Evolutionary conservation across 73 alveolate species (phyloP).

Genomic region (Tetrahymena malaccensis): DNA sequence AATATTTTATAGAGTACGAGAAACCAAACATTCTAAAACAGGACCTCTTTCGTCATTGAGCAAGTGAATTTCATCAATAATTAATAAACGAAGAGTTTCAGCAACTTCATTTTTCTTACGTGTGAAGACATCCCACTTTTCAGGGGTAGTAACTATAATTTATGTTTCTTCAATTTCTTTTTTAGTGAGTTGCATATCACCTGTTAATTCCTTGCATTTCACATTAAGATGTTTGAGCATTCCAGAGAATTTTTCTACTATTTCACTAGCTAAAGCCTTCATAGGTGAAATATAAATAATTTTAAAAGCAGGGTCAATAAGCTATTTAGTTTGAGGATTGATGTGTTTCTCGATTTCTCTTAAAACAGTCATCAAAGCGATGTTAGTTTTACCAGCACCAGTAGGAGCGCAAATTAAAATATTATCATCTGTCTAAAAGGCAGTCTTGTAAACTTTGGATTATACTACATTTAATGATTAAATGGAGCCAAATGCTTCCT

Average conservation of each 20-base stretch:
- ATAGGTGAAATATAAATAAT: constrained; percentile 95
- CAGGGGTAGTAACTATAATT: constrained; percentile 99
- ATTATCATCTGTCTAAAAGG: constrained; percentile 81
- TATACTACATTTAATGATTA: constrained; percentile 82
- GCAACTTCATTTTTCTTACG: constrained; percentile 25
- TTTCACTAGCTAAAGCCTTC: constrained; percentile 97
- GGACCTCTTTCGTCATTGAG: constrained; percentile 99
- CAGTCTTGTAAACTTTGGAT: constrained; percentile 76
- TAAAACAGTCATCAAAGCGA: constrained; percentile 86
- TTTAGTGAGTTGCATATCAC: constrained; percentile 95
- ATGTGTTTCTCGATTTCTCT: constrained; percentile 72
- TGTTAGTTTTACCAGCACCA: constrained; percentile 98
- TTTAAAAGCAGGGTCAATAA: constrained; percentile 72
- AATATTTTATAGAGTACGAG: constrained; percentile 88
- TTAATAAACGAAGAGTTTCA: constrained; percentile 74
- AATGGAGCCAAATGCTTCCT: constrained; percentile 74
- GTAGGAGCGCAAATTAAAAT: constrained; percentile 97
- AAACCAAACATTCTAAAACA: constrained; percentile 98
- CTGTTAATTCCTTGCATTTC: constrained; percentile 96
- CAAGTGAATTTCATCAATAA: constrained; percentile 98
- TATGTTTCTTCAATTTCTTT: constrained; percentile 92
- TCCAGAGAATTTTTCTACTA: constrained; percentile 74
- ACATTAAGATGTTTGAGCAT: constrained; percentile 86
- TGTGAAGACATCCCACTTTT: constrained; percentile 93
- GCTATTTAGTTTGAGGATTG: constrained; percentile 49